Evolutionary conservation across 1,284 basidiomycete species (phyloP).

Genomic region (Ganoderma resinaceum): DNA sequence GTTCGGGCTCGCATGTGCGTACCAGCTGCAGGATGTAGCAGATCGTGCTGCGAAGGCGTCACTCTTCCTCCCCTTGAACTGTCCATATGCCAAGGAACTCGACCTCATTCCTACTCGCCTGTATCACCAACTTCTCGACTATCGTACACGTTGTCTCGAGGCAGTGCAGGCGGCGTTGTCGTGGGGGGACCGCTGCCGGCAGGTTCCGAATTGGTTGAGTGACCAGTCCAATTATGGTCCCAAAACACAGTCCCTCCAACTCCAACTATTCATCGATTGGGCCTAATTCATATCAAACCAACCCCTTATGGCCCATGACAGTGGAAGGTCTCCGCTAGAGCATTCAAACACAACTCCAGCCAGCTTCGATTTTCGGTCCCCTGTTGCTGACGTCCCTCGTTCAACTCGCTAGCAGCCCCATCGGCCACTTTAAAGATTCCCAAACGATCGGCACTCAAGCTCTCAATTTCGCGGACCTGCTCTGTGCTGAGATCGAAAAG

Average conservation of each 20-base stretch:
- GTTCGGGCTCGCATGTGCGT: conserved; percentile 17
- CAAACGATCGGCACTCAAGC: background rate
- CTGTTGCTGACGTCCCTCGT: background rate
- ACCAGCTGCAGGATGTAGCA: conserved; percentile 9
- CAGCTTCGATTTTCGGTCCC: background rate
- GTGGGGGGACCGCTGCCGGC: background rate
- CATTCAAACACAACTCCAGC: background rate
- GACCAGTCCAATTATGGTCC: background rate
- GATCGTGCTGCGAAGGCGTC: conserved; percentile 6
- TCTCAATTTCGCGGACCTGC: background rate
- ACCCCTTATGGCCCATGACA: background rate
- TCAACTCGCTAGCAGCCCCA: background rate
- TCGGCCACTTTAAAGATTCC: too few species aligned
- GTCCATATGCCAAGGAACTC: background rate
- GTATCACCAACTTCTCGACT: background rate
- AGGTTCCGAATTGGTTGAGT: background rate
- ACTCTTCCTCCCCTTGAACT: background rate
- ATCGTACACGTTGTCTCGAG: background rate
- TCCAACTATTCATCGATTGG: background rate
- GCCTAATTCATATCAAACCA: background rate
- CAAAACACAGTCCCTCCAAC: background rate
- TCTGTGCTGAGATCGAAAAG: background rate
- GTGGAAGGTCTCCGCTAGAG: background rate
- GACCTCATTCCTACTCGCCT: background rate
- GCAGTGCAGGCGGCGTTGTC: background rate